Base-by-base conservation (phyloP, 164 flowering plant species). In the Hamamelis virginiana region DNA sequence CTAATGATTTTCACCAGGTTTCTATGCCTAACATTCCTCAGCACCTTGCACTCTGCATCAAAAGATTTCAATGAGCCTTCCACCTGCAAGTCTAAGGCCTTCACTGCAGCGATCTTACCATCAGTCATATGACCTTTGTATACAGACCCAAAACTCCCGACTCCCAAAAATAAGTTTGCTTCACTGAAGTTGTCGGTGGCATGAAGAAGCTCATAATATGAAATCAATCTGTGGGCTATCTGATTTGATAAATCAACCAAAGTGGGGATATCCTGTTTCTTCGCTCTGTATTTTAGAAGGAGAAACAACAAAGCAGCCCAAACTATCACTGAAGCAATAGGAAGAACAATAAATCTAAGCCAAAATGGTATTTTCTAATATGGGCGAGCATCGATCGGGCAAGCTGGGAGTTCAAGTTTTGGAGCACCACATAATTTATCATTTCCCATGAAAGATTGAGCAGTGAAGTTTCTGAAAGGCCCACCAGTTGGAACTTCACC, bases 401-500 rank as follows among this genome's bases (percentile, higher is more conserved):
- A 47, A 47, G 50, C 15, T 47, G 50, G 50, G 50, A 47, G 15
- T 47, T 45, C 10, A 5, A 21, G 44, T n/a, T n/a, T n/a, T n/a
- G 11, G 16, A 19, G 12, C 4, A n/a, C 75, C 75, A 44, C 75
- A 72, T 8, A 72, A 25, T 21, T 48, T 70, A 59, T 41, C 45
- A 27, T 72, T 72, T 2, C 33, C 25, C 47, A 59, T 45, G 18
- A 72, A 72, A 0, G 75, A 72, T 44, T 0, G 16, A 19, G 26
- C 33, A 8, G 70, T 58, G 47, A 72, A 72, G 53, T 72, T 66
- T 12, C 3, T 44, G 23, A 72, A 72, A 38, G 66, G 65, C 5
- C 75, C 75, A 14, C 28, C 61, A 50, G 3, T 50, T 8, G 75
- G 75, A 33, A 72, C 60, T 60, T 59, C 69, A 12, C 75, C 69